Base-by-base conservation (phyloP, 192 early-diverging fungal species). In the Backusella macrospora region DNA sequence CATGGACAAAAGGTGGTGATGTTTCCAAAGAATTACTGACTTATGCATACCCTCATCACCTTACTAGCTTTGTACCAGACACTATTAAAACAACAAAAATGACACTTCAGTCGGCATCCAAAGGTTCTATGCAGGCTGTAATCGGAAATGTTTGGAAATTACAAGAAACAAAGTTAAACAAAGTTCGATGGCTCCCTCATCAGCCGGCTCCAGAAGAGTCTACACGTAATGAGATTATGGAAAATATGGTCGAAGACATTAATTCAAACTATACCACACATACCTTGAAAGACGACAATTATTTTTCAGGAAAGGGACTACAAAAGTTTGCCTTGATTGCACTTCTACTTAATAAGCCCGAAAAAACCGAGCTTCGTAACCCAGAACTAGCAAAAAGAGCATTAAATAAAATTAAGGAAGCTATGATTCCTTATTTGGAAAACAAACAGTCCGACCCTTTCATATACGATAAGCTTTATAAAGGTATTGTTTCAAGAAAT, bases 261-360 rank as follows among this genome's bases (percentile, higher is more conserved):
- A 18, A 52, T 45, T 34, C 64, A 21, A 48, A 81, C 23, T 75
- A 78, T 73, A 62, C 66, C 4, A 4, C 40, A 7, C 59, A 81
- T 29, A 81, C 80, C 15, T 23, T 74, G 13, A 68, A 76, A n/a
- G 59, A 18, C 12, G 76, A 77, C 44, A 81, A 78, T 26, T 81
- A 81, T 49, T 81, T 81, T 38, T 81, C 80, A 18, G 80, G 80
- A 68, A 81, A 81, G 44, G 80, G 66, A 5, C 43, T 81, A 14
- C 80, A 81, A 48, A 81, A 81, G 37, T 74, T 70, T 65, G 80
- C 80, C 1, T 23, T 81, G n/a, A 29, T 81, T 5, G 76, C 80
- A n/a, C 43, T 81, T 43, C 63, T 77, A 4, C 68, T 81, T 9
- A 81, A 81, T 21, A 46, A 68, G 4, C 72, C 73, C 4, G 63